Base-by-base conservation (phyloP, 108 stramenopile species). In the Skeletonema menzelii region DNA sequence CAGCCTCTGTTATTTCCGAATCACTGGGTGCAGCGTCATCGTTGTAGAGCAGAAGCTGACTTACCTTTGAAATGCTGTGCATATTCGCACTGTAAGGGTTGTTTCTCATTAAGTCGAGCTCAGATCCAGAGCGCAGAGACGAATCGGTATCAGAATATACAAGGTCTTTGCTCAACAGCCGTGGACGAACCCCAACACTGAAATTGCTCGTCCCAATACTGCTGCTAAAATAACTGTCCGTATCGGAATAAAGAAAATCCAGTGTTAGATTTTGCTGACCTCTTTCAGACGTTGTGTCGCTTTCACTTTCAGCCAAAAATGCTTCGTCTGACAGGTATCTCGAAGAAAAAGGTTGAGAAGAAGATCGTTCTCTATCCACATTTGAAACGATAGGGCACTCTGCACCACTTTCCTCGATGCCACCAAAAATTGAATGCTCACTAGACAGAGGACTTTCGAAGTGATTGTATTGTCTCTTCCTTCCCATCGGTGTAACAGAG, bases 181-280 rank as follows among this genome's bases (percentile, higher is more conserved):
- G 19, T 10, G 49, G 49, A 24, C 49, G 49, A 22, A 53, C 8
- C 7, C 22, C 49, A 22, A 15, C 40, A 42, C 15, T 42, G 40
- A 42, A 2, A 53, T 6, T 22, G 49, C 49, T 53, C 6, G n/a
- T 22, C 10, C 20, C 22, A 53, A 22, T 1, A 53, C 37, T 60
- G 11, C 59, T 60, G 4, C 22, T 19, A 24, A 60, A 60, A 35
- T 60, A 60, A 35, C 37, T 34, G 34, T 60, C 59, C 31, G 34
- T n/a, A 35, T 60, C 59, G 10, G 59, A 60, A 60, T 60, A 60
- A 31, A 60, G 34, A 10, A 31, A 5, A 35, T 60, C 59, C 17
- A 60, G 20, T 7, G 59, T 10, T 35, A 14, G 59, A 35, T 60
- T 35, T 19, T 26, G 32, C 3, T 10, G 19, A 53, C 22, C 22